Evolutionary conservation across 192 early-diverging fungal species (phyloP), one percentile per base, ranked within the genome.

Genomic region (Coemansia sp.): DNA sequence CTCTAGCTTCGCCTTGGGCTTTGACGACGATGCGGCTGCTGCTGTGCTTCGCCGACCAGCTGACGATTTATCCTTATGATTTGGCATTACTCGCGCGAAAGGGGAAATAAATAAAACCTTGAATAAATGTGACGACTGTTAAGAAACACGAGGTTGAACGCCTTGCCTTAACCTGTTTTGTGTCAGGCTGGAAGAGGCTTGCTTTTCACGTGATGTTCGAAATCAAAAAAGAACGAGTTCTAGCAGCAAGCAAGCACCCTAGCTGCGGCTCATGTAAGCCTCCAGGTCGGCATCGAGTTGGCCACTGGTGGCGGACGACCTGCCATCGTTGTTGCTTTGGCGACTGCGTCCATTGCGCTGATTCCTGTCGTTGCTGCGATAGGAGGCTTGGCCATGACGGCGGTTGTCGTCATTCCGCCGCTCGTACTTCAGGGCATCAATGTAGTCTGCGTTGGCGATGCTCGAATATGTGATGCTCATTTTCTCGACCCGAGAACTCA

Each of bases 261-360:
- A 48, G 26, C 25, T 39, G 37, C 58, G 42, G 9, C 45, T 66
- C 79, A 82, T 82, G 38, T 82, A 82, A 25, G 70, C 59, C 38
- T 82, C 79, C 48, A 82, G 68, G 10, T 82, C 79, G 33, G 75
- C 79, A 41, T 82, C 74, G 2, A 82, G 79, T 36, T 82, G 60
- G 45, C 76, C 70, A 14, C 59, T 58, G 11, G 73, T 82, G 36
- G 64, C 50, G 0, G 33, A 21, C 11, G 65, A 6, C 16, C 68
- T 41, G 53, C 50, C 45, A 34, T 58, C 39, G 20, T 25, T 18
- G 12, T 57, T 48, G 37, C 20, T 23, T 14, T 52, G 48, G n/a
- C 35, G 64, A 41, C 55, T 14, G 16, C 55, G 36, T 13, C 36
- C 35, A 34, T 59, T 45, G n/a, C 65, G 25, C 33, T 42, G 59